These are phyloP conservation scores for Acorus calamus DNA, from an alignment of 106 monocot species.

Conservation along the genomic window DNA sequence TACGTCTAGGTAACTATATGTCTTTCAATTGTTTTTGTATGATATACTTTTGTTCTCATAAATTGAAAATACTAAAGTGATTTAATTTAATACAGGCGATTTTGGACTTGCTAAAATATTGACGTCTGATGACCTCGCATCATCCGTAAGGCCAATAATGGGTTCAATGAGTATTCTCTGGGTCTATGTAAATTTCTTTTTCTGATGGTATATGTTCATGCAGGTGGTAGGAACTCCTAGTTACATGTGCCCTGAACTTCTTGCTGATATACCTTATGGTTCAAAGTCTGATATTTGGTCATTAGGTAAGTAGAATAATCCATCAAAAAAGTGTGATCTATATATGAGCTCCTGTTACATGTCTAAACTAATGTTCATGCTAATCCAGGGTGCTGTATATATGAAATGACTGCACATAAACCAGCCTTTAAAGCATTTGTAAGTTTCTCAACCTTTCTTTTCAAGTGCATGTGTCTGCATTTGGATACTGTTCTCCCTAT, in stretches of 20 bases:
- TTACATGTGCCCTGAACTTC: slow-evolving; percentile 99
- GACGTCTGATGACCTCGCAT: slow-evolving; percentile 91
- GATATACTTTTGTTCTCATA: not conserved
- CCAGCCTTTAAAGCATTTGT: slow-evolving; percentile 99
- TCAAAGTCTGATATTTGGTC: slow-evolving; percentile 99
- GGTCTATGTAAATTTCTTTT: not conserved
- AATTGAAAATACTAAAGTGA: no score
- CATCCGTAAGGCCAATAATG: slow-evolving; percentile 54
- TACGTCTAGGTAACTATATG: slow-evolving; percentile 66
- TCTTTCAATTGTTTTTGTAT: not conserved
- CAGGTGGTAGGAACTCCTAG: slow-evolving; percentile 99
- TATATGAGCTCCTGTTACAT: not conserved
- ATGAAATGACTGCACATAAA: slow-evolving; percentile 93
- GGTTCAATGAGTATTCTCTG: not conserved
- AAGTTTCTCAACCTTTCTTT: slow-evolving; percentile 22
- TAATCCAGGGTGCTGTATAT: slow-evolving; percentile 89
- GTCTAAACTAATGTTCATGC: not conserved
- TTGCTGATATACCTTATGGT: slow-evolving; percentile 99
- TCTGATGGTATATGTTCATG: not conserved
- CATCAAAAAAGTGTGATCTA: not conserved
- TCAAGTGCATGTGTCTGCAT: no score
- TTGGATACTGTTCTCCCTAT: no score
- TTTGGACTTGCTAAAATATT: slow-evolving; percentile 98
- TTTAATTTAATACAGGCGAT: slow-evolving; percentile 41
- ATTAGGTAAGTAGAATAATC: slow-evolving; percentile 49